phyloP scores from a whole-genome alignment of 306 rosid genomes.

The Cucumis hystrix region DNA sequence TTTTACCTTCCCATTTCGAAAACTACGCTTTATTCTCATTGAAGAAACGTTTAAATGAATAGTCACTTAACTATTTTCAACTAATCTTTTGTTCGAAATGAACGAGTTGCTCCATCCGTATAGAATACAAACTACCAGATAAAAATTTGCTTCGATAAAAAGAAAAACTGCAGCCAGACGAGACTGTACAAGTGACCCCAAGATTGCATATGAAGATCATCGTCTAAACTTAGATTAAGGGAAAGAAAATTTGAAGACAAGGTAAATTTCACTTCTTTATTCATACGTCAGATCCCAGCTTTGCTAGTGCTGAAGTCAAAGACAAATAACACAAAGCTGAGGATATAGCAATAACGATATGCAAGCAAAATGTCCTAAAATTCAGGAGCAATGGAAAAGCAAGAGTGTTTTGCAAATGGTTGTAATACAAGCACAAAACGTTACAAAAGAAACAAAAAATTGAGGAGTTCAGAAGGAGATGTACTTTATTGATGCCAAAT shows the following conservation, averaged over 20 bases:
- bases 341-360: neutral
- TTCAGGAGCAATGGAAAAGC: neutral
- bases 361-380: neutral
- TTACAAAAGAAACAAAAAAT: neutral
- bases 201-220: neutral
- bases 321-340: neutral
- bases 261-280: neutral
- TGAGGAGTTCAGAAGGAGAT: neutral
- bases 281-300: neutral
- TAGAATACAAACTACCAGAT: neutral
- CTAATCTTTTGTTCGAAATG: neutral
- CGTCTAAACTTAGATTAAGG: neutral
- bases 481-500: conserved; percentile 1
- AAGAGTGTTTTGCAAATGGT: neutral
- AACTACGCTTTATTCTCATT: neutral
- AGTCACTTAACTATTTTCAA: no score
- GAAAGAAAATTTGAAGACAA: neutral
- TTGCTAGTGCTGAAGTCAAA: neutral
- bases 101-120: neutral
- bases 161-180: neutral
- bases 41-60: no score
- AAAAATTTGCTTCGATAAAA: neutral
- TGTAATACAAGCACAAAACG: neutral
- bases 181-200: neutral
- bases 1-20: no score